Evolutionary conservation across 2,329 filamentous ascomycete genomes (phyloP), one percentile per base, ranked within the genome.

Genomic region (Thelonectria rubi): DNA sequence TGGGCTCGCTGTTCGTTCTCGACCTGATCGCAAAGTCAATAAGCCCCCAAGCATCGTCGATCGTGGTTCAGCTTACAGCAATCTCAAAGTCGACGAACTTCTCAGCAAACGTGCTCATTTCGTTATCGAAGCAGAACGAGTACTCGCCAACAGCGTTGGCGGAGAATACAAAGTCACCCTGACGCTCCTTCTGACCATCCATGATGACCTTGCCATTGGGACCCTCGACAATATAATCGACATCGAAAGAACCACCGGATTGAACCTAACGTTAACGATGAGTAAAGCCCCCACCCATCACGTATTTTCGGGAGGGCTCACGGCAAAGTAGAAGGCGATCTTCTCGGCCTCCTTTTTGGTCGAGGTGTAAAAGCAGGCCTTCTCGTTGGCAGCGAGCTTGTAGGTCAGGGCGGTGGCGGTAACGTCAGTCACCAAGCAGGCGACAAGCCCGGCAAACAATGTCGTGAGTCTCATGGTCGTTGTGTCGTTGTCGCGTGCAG

Each of bases 51-150:
- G 17, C 26, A 20, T 43, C 17, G 40, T 20, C 10, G 20, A 50
- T 24, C 46, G 17, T 32, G 15, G 48, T 20, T 12, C 39, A 42
- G 43, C 62, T n/a, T 47, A 73, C 94, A 65, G 94, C 87, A 75
- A 99, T 97, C 81, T 99, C 95, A 74, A 99, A 97, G 78, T 99
- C 95, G 66, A 99, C 94, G 76, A 93, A 89, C 82, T 99, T 99
- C 81, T 99, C 95, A 54, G 94, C 90, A 76, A 97, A 97, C 0
- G 94, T 98, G 75, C 92, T 97, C 91, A 99, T 97, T 76, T 95
- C 91, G 75, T 99, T 99, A 80, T 94, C 91, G 84, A 99, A 99
- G 86, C 95, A 99, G 82, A 99, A 98, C 55, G 89, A 88, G 81
- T 98, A 97, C 74, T 98, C 94, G 68, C 95, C 95, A 7, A 86